Evolutionary conservation across 305 asterid genomes (phyloP).

Genomic region (Solanum chacoense): DNA sequence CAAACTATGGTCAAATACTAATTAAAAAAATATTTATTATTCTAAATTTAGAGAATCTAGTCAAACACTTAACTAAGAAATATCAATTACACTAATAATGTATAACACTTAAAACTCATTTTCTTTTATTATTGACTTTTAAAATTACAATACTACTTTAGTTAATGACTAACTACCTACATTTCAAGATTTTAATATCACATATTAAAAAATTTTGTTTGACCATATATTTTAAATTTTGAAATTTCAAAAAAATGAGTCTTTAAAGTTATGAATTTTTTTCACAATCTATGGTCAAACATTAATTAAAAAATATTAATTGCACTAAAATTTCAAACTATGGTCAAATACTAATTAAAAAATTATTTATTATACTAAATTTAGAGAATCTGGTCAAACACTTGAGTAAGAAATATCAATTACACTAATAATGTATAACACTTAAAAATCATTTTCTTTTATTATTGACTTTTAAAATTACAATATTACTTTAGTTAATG

Average conservation of each 20-base stretch:
- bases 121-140: not conserved
- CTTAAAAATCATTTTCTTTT: not conserved
- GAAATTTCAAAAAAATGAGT: not conserved
- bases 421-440: not conserved
- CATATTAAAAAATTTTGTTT: rapidly evolving
- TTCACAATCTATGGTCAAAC: not conserved
- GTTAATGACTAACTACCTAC: not conserved
- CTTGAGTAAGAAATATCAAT: not conserved
- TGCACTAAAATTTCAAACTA: not conserved
- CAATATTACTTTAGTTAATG: not conserved
- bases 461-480: not conserved
- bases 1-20: not conserved
- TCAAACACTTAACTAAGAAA: not conserved
- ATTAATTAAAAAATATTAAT: not conserved
- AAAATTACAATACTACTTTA: not conserved
- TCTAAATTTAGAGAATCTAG: not conserved
- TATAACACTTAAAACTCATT: not conserved
- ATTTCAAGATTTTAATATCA: not conserved
- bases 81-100: not conserved
- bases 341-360: not conserved
- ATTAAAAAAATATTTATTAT: not conserved
- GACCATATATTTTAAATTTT: not conserved
- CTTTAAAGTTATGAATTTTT: not conserved
- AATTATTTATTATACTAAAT: not conserved
- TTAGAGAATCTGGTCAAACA: not conserved